Base-by-base conservation (phyloP, 192 early-diverging fungal species). In the Entomortierella chlamydospora region DNA sequence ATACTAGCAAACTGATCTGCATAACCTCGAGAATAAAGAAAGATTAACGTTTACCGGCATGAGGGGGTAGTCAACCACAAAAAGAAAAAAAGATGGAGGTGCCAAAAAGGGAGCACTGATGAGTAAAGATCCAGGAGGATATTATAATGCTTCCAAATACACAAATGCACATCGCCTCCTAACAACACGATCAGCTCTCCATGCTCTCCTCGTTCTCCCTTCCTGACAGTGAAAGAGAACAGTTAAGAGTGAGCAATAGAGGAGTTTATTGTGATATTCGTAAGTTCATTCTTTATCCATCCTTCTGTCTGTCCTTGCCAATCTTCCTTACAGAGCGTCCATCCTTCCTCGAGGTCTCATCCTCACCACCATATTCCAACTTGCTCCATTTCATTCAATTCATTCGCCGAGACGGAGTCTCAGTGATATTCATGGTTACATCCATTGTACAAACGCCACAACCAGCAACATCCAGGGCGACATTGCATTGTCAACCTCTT, bases 151-250 rank as follows among this genome's bases (percentile, higher is more conserved):
- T 45, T 71, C 57, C 60, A 56, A 45, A 58, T 45, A 50, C 41
- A 59, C 57, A 26, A 55, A 61, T 71, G 52, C 59, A 55, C 39
- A 53, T 43, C 3, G 45, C 20, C 51, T 56, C 51, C 69, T 71
- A 61, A 71, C 69, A n/a, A 28, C 69, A 71, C 69, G 59, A 71
- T 34, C 34, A 37, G 13, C 39, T 61, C 51, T 61, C 59, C 25
- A 25, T 62, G 39, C 49, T 61, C 55, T 61, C 55, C 42, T 34
- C 45, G 20, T 68, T 33, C 49, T 64, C 30, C 49, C 11, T 3
- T 25, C 9, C 4, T 42, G 60, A 29, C 23, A 31, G 22, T 1
- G 25, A 49, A 49, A 26, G 60, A 45, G 60, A 31, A 30, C n/a
- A 49, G 28, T 25, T 18, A 57, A 59, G 42, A 42, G 39, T 23